Evolutionary conservation across 176 grass and related monocot genomes (phyloP).

Genomic region (Panicum miliaceum): DNA sequence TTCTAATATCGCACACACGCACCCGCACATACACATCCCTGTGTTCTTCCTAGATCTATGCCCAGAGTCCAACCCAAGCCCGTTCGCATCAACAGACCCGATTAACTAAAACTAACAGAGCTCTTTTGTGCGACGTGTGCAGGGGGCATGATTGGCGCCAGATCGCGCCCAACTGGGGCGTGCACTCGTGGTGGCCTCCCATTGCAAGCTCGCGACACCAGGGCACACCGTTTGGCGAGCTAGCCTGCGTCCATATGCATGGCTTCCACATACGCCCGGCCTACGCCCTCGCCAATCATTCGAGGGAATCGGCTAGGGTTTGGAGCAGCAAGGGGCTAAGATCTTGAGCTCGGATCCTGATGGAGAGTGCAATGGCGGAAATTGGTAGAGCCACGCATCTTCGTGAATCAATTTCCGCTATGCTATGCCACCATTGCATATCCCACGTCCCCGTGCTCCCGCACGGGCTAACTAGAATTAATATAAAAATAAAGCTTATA

Average conservation of each 20-base stretch:
- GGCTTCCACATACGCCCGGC: constrained; percentile 30
- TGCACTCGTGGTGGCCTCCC: constrained; percentile 47
- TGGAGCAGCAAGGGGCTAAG: background rate
- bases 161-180: background rate
- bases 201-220: constrained; percentile 35
- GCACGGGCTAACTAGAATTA: too few relatives aligned
- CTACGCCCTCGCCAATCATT: background rate
- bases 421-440: too few relatives aligned
- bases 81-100: too few relatives aligned
- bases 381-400: background rate
- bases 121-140: background rate
- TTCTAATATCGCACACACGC: too few relatives aligned
- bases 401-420: too few relatives aligned
- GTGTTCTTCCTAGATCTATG: too few relatives aligned
- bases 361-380: background rate
- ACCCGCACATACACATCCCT: too few relatives aligned
- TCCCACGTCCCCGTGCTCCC: too few relatives aligned
- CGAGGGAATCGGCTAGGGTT: too few relatives aligned
- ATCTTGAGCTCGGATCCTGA: constrained; percentile 28
- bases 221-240: background rate
- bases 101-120: too few relatives aligned
- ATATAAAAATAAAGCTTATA: too few relatives aligned
- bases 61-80: too few relatives aligned
- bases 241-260: constrained; percentile 30
- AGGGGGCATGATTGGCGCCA: constrained; percentile 39